Evolutionary conservation across 768 basidiomycete species (phyloP), one percentile per base, ranked within the genome.

Genomic region (Tremella fuciformis): DNA sequence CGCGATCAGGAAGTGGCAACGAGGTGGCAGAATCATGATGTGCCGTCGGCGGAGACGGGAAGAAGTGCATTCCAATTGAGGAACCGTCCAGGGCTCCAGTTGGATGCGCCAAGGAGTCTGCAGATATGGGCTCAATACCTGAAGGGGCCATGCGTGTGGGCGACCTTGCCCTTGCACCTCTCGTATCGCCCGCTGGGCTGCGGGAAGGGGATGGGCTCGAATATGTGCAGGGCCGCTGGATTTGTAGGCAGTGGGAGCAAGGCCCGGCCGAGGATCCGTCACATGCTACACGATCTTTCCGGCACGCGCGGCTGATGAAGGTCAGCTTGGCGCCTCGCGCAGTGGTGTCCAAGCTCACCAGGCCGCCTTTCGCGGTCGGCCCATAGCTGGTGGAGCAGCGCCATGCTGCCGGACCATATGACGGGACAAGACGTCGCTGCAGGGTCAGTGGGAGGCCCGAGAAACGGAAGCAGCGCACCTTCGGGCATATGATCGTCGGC

Each of bases 341-440:
- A 22, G 6, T 34, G 38, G 8, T n/a, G 25, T 21, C 16, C 1
- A 57, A 34, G 19, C 29, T 34, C 37, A 58, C 57, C 57, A 58
- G 8, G 57, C 37, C 13, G 41, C 18, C 37, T 46, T 51, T n/a
- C 57, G 49, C 8, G 57, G 57, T 29, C 57, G 42, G 16, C 57
- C 57, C 19, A 58, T 40, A 18, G 24, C 41, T 13, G 57, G 25
- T 16, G 50, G 38, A 25, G 19, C 13, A 22, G 18, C 22, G 29
- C 42, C 39, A 52, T 58, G 57, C 15, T 40, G 44, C 9, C 25
- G 49, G 24, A 58, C 50, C 37, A 58, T 24, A 42, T 58, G 57
- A 15, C 57, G 49, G 34, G 50, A 51, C n/a, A 51, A 40, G n/a
- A 58, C 57, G 44, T 58, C 57, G 39, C 57, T 58, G 42, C 18